Conservation (phyloP, 345 rosid genomes). For the Corchorus capsularis region DNA sequence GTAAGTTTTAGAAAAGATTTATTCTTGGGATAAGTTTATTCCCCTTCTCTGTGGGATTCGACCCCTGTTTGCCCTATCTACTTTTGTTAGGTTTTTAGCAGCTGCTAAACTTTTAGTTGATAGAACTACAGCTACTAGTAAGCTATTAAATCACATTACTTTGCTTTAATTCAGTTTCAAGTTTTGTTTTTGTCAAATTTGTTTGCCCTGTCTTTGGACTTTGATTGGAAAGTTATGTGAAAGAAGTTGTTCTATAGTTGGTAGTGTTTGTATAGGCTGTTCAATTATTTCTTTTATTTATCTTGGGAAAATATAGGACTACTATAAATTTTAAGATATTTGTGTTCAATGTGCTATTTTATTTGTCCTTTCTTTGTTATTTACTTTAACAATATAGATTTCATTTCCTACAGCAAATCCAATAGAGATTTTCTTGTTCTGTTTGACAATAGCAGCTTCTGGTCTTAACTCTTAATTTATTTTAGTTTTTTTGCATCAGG, state of each 20-base stretch:
- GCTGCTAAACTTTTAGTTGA: background rate
- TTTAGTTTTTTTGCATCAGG: conserved; percentile 3
- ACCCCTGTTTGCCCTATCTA: too few relatives aligned
- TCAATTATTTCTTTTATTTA: background rate
- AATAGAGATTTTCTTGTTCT: conserved; percentile 8
- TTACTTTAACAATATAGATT: background rate
- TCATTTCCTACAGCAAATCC: background rate
- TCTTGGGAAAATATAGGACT: background rate
- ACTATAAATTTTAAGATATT: background rate
- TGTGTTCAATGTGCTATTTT: background rate
- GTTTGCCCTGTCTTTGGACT: background rate
- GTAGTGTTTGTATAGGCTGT: background rate
- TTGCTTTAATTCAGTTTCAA: background rate
- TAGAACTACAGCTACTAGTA: background rate
- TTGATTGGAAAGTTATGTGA: background rate
- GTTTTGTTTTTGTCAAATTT: background rate
- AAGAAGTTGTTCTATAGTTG: background rate
- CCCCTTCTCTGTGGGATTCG: too few relatives aligned
- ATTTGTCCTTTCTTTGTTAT: background rate
- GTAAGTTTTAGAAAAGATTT: too few relatives aligned
- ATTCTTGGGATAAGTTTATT: too few relatives aligned
- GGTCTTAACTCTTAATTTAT: background rate
- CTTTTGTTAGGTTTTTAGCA: too few relatives aligned
- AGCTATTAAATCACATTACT: background rate
- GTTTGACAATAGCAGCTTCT: background rate